Percentiles rank a stretch among this genome's conserved stretches.
phyloP scores from a whole-genome alignment of 2,329 filamentous ascomycete genomes.

The Colletotrichum euphorbiae region DNA sequence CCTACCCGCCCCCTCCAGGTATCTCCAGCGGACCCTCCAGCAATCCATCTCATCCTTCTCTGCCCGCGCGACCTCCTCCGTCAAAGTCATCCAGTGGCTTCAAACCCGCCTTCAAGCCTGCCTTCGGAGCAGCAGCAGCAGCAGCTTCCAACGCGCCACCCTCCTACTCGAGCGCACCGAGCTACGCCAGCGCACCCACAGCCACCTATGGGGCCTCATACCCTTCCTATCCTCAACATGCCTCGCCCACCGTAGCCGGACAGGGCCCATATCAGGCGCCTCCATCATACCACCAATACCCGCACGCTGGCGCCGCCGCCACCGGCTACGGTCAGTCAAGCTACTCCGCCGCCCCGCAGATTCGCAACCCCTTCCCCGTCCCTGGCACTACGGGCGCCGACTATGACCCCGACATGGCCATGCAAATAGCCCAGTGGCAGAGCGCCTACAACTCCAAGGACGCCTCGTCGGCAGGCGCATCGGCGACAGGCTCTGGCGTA shows the following conservation, averaged over 20 bases:
- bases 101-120: slow-evolving; percentile 62
- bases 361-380: slow-evolving; percentile 83
- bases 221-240: slow-evolving; percentile 52
- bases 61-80: slow-evolving; percentile 82
- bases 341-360: slow-evolving; percentile 70
- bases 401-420: slow-evolving; percentile 84
- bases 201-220: slow-evolving; percentile 59
- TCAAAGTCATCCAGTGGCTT: slow-evolving; percentile 58
- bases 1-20: slow-evolving; percentile 89
- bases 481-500: slow-evolving; percentile 40
- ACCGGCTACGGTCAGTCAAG: slow-evolving; percentile 44
- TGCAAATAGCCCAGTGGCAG: slow-evolving; percentile 95
- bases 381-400: slow-evolving; percentile 61
- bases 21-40: slow-evolving; percentile 58
- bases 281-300: slow-evolving; percentile 45
- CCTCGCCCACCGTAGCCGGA: slow-evolving; percentile 40
- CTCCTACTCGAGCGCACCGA: slow-evolving; percentile 53
- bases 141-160: slow-evolving; percentile 46
- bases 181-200: slow-evolving; percentile 51
- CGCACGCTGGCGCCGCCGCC: slow-evolving; percentile 47
- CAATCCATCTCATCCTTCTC: slow-evolving; percentile 66
- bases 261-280: slow-evolving; percentile 40
- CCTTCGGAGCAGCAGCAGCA: slow-evolving; percentile 42
- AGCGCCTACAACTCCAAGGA: slow-evolving; percentile 73
- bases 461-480: background rate